Base-by-base conservation (phyloP, 2,329 filamentous ascomycete species). In the Alternaria arborescens region DNA sequence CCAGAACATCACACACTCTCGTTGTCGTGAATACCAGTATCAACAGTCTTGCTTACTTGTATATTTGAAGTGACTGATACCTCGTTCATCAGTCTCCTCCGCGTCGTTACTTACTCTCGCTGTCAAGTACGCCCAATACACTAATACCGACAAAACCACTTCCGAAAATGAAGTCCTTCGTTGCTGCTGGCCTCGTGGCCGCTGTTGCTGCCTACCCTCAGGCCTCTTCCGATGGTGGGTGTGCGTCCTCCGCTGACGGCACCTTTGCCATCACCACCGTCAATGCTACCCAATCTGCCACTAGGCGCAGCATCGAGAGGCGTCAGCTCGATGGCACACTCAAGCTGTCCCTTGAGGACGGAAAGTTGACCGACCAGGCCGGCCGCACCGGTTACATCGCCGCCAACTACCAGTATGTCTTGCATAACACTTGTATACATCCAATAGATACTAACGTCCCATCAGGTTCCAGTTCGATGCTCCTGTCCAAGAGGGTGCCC, bases 371-470 rank as follows among this genome's bases (percentile, higher is more conserved):
- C 38, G 92, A 96, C 68, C 79, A 84, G 41, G 77, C 88, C 63
- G 84, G 83, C 50, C 89, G 92, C 64, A 91, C 85, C 40, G 92
- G 91, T 5, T 93, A 93, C 80, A 92, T 96, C 70, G 91, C 90
- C 14, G 82, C 86, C 77, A 95, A 94, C 85, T 87, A 85, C 78
- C 93, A 96, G 80, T 77, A 65, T 52, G 73, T 61, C 26, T 38
- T 5, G 5, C 3, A 30, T 2, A 11, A 24, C 3, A 16, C 18
- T 28, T 28, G 20, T 3, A 12, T 10, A 12, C 32, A 16, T 11
- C 16, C 5, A 36, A 34, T 16, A 7, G 40, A 28, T 54, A 28
- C 61, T 72, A 53, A 69, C 30, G 24, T 12, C 0, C 12, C 3
- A 8, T n/a, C 16, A 74, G 72, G 83, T 78, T 79, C 68, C 78